Conservation (phyloP, 805 yeast genomes). For the Saccharomycopsis microspora region DNA sequence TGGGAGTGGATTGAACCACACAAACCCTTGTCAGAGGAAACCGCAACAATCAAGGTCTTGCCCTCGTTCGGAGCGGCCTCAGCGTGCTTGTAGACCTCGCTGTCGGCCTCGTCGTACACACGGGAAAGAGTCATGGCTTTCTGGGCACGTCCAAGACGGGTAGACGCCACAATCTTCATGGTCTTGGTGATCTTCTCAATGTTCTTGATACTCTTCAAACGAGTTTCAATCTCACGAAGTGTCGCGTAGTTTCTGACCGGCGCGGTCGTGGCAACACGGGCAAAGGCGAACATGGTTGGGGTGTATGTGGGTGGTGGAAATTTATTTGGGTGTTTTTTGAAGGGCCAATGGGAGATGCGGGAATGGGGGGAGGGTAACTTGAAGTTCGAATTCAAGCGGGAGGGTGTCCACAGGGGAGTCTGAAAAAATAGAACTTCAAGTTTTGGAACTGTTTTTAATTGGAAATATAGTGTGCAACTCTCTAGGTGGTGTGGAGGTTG, state of each 20-base stretch:
- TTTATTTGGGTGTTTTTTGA: too few species aligned
- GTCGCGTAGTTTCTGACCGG: constrained; percentile 89
- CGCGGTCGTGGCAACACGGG: too few species aligned
- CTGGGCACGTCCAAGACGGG: constrained; percentile 91
- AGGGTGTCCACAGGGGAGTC: too few species aligned
- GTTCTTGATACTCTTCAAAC: constrained; percentile 96
- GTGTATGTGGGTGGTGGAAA: too few species aligned
- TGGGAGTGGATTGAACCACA: constrained; percentile 98
- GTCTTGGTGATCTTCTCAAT: constrained; percentile 99
- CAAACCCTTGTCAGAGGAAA: constrained; percentile 95
- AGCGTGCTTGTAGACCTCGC: constrained; percentile 68
- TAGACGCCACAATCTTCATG: constrained; percentile 98
- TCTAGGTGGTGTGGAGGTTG: too few species aligned
- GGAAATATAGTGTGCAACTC: too few species aligned
- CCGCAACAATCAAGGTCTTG: constrained; percentile 73
- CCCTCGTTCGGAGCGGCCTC: constrained; percentile 42
- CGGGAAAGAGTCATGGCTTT: constrained; percentile 86
- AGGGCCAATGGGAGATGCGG: too few species aligned
- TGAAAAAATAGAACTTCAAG: too few species aligned
- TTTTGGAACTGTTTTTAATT: too few species aligned
- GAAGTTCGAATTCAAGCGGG: too few species aligned
- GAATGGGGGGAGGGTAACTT: too few species aligned
- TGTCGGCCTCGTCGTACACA: constrained; percentile 70
- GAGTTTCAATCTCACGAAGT: constrained; percentile 94
- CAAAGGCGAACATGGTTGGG: too few species aligned